Evolutionary conservation across 768 basidiomycete genomes (phyloP), one percentile per base, ranked within the genome.

Genomic region (Tulasnella calospora): DNA sequence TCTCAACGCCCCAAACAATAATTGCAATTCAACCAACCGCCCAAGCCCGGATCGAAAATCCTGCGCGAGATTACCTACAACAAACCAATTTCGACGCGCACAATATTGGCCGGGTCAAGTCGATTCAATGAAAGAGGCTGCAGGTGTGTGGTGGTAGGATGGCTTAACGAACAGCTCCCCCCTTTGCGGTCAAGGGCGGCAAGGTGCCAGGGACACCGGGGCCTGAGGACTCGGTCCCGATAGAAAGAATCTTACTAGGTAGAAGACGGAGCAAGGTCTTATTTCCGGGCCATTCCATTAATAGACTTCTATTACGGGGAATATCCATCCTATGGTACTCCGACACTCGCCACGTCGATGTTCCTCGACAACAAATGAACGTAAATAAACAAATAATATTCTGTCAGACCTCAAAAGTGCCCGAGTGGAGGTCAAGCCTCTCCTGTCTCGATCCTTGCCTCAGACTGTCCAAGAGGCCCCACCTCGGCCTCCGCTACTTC

Each of bases 321-420:
- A 30, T 67, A 27, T 30, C 61, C 61, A 67, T 67, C 61, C 61
- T 67, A 67, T 67, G 61, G 61, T 27, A 67, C 61, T 67, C 61
- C 61, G 61, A 67, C 61, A 1, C 17, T 44, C 13, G 41, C 41
- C 41, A 44, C 47, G 23, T 51, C 47, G n/a, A n/a, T n/a, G n/a
- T n/a, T 51, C 10, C 21, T 51, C 23, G 61, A 67, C 33, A 67
- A 67, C 61, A 27, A 27, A 33, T 33, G 1, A 67, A 3, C 23
- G 13, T 27, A 27, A 67, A 27, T 33, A 67, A 67, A 67, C 7
- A 33, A 27, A 67, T 21, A 67, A 23, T 46, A 46, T 46, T 19
- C 44, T 9, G 5, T 40, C 38, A 40, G 38, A 40, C 38, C 38
- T 40, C 38, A 40, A 40, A 51, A 51, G 13, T 67, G 17, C 61